Conservation (phyloP, 495 filamentous ascomycete species). For the Endocarpon pusillum region DNA sequence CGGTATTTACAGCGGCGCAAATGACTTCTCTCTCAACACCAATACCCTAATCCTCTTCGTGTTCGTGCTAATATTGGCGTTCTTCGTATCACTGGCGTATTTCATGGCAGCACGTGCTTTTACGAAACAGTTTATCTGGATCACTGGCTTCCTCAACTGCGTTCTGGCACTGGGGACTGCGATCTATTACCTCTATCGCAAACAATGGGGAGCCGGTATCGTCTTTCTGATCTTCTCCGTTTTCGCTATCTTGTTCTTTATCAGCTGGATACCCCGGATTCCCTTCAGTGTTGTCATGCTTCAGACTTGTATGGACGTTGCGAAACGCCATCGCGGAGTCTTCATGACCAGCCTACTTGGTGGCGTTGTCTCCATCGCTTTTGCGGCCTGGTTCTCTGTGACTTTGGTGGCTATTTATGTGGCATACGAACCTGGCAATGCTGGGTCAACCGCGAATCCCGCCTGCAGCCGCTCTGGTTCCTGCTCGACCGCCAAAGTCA, state of each 20-base stretch:
- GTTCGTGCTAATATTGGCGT: slow-evolving; percentile 54
- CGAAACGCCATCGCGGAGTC: slow-evolving; percentile 66
- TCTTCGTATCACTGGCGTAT: slow-evolving; percentile 59
- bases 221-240: slow-evolving; percentile 69
- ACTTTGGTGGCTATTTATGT: slow-evolving; percentile 53
- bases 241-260: slow-evolving; percentile 64
- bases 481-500: slow-evolving; percentile 63
- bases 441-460: slow-evolving; percentile 30
- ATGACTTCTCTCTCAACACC: slow-evolving; percentile 51
- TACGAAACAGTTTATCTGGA: slow-evolving; percentile 83
- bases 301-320: slow-evolving; percentile 71
- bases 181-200: slow-evolving; percentile 45
- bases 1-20: slow-evolving; percentile 51
- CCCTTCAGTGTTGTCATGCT: slow-evolving; percentile 84
- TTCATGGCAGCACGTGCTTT: slow-evolving; percentile 61
- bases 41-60: slow-evolving; percentile 75
- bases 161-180: slow-evolving; percentile 50
- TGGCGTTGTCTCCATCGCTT: slow-evolving; percentile 53
- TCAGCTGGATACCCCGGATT: slow-evolving; percentile 73
- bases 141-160: slow-evolving; percentile 55
- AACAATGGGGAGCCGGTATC: slow-evolving; percentile 67
- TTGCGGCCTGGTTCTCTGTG: slow-evolving; percentile 49
- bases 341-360: slow-evolving; percentile 72
- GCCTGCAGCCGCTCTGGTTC: slow-evolving; percentile 46
- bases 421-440: slow-evolving; percentile 48